Conservation (phyloP, 2,329 filamentous ascomycete genomes). For the Cytospora chrysosperma region DNA sequence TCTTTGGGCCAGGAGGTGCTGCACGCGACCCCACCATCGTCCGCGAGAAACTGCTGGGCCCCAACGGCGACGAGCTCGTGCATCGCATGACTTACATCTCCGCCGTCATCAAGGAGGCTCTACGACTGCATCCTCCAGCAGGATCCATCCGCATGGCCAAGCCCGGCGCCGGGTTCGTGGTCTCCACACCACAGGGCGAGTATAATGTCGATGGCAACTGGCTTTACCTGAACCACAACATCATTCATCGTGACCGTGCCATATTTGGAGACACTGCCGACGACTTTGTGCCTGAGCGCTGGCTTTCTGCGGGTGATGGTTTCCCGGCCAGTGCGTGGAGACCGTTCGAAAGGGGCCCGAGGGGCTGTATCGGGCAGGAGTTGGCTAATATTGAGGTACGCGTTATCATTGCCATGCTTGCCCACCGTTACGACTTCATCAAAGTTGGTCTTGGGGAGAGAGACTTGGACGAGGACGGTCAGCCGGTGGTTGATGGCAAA, state of each 20-base stretch:
- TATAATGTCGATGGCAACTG: constrained; percentile 36
- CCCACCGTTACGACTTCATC: constrained; percentile 33
- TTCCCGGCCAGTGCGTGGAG: constrained; percentile 46
- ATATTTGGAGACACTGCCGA: constrained; percentile 18
- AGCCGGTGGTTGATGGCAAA: constrained; percentile 25
- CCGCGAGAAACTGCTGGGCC: constrained; percentile 27
- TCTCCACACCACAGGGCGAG: constrained; percentile 32
- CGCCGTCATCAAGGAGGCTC: constrained; percentile 14
- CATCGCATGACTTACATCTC: constrained; percentile 30
- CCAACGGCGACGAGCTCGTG: constrained; percentile 33
- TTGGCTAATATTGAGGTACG: constrained; percentile 43
- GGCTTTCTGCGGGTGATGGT: constrained; percentile 30
- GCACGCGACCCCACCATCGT: constrained; percentile 26
- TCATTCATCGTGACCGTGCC: constrained; percentile 25
- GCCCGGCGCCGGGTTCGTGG: constrained; percentile 30
- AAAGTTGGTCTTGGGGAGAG: constrained; percentile 34
- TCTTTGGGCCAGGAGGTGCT: constrained; percentile 34
- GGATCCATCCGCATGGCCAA: constrained; percentile 31
- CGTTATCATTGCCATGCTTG: constrained; percentile 33
- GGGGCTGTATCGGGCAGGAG: constrained; percentile 55
- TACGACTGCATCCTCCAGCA: constrained; percentile 27
- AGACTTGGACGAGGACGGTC: constrained; percentile 27
- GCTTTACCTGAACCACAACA: constrained; percentile 36
- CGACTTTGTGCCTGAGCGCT: constrained; percentile 21
- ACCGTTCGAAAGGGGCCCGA: constrained; percentile 50